phyloP scores from a whole-genome alignment of 176 grass and related monocot genomes.

The Guadua angustifolia region DNA sequence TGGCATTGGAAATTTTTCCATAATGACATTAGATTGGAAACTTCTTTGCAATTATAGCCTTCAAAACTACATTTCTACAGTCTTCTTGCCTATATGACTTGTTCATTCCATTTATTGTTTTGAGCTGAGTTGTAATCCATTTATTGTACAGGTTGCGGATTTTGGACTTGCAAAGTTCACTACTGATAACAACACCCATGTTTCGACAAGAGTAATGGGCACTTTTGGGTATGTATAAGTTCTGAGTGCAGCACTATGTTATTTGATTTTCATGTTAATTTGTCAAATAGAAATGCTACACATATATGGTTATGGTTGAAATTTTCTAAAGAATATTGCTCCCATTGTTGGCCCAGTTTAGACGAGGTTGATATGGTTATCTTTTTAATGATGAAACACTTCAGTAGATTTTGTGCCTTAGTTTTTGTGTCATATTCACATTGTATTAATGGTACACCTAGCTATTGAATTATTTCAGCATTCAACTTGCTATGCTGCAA shows the following conservation, averaged over 20 bases:
- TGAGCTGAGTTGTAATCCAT: neutral
- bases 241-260: neutral
- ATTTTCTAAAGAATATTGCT: neutral
- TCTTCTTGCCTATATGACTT: neutral
- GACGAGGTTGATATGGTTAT: neutral
- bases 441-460: neutral
- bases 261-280: neutral
- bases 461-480: neutral
- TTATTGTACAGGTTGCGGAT: slow-evolving; percentile 62
- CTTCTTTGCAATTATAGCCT: neutral
- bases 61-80: neutral
- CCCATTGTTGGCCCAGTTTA: neutral
- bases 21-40: neutral
- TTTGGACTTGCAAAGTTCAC: slow-evolving; percentile 80
- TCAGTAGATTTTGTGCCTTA: neutral
- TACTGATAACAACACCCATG: slow-evolving; percentile 69
- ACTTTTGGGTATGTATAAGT: slow-evolving; percentile 70
- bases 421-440: slow-evolving; percentile 18
- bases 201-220: slow-evolving; percentile 79
- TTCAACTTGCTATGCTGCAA: neutral
- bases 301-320: neutral
- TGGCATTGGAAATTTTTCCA: neutral
- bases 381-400: neutral
- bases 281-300: slow-evolving; percentile 3
- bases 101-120: slow-evolving; percentile 6